These are phyloP conservation scores for Thalassiosira profunda DNA, from an alignment of 108 stramenopile genomes.

Conservation along the genomic window DNA sequence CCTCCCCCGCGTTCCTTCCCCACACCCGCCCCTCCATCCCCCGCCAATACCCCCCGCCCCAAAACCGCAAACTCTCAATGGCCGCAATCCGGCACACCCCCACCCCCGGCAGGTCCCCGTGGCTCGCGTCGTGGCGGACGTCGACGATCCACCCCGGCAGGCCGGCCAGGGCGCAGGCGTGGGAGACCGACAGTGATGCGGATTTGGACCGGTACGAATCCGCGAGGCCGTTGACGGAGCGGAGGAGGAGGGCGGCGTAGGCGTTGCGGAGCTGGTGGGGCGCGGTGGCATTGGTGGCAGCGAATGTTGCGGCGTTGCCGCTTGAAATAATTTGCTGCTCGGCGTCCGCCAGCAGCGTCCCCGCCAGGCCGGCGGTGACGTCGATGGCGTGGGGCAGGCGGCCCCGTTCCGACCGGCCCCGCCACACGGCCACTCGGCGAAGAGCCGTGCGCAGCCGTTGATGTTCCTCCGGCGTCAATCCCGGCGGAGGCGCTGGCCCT, in stretches of 20 bases:
- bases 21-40: conserved; percentile 30
- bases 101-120: conserved; percentile 77
- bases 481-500: neutral
- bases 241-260: conserved; percentile 73
- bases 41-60: conserved; percentile 70
- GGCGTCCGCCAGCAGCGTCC: conserved; percentile 63
- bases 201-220: conserved; percentile 65
- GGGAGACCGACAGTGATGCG: conserved; percentile 54
- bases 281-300: neutral
- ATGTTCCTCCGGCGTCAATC: conserved; percentile 19
- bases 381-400: conserved; percentile 78
- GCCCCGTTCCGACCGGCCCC: conserved; percentile 40
- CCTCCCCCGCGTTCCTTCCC: conserved; percentile 6
- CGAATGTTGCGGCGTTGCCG: conserved; percentile 1
- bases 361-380: conserved; percentile 66
- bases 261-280: conserved; percentile 62
- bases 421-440: conserved; percentile 73
- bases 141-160: conserved; percentile 87
- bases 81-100: conserved; percentile 67
- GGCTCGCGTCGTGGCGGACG: conserved; percentile 83
- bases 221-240: conserved; percentile 89
- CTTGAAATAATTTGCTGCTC: conserved; percentile 3
- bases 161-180: conserved; percentile 67
- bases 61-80: conserved; percentile 68
- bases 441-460: conserved; percentile 50